Evolutionary conservation across 2,329 filamentous ascomycete species (phyloP).

Genomic region (Xylariales sp.): DNA sequence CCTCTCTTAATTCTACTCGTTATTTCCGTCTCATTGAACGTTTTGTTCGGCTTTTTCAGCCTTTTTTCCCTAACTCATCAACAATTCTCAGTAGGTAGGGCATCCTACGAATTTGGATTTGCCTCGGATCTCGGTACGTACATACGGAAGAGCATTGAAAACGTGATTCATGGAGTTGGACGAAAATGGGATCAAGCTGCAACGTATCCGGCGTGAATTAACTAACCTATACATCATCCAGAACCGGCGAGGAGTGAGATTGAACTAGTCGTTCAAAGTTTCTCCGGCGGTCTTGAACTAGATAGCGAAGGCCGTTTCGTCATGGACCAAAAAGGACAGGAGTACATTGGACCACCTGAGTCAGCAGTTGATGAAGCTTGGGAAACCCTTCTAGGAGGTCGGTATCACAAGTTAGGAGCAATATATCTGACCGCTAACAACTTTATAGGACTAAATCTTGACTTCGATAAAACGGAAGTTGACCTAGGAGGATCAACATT

Average conservation of each 20-base stretch:
- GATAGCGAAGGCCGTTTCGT: conserved; percentile 15
- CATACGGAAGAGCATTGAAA: not conserved
- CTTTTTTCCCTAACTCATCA: not conserved
- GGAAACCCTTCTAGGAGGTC: conserved; percentile 16
- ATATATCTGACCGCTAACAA: not conserved
- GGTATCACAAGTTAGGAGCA: not conserved
- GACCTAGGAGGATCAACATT: conserved; percentile 19
- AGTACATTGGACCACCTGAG: conserved; percentile 20
- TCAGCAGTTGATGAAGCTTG: conserved; percentile 22
- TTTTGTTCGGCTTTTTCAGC: conserved; percentile 6
- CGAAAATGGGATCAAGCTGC: not conserved
- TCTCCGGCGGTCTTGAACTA: conserved; percentile 19
- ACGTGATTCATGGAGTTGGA: not conserved
- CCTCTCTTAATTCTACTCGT: not conserved
- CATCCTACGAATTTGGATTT: conserved; percentile 1
- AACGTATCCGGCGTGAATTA: not conserved
- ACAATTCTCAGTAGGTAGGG: not conserved
- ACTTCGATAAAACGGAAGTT: conserved; percentile 15
- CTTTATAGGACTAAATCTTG: conserved; percentile 23
- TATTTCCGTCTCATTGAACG: not conserved
- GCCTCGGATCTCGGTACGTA: conserved; percentile 1
- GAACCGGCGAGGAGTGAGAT: conserved; percentile 21
- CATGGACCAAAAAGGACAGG: conserved; percentile 12
- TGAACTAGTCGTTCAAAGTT: conserved; percentile 12
- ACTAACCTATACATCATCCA: not conserved